A percentile compares a stretch with the other conserved stretches of the same genome.
These are phyloP conservation scores for Aspergillus candidus DNA, from an alignment of 2,329 filamentous ascomycete species.

Conservation along the genomic window DNA sequence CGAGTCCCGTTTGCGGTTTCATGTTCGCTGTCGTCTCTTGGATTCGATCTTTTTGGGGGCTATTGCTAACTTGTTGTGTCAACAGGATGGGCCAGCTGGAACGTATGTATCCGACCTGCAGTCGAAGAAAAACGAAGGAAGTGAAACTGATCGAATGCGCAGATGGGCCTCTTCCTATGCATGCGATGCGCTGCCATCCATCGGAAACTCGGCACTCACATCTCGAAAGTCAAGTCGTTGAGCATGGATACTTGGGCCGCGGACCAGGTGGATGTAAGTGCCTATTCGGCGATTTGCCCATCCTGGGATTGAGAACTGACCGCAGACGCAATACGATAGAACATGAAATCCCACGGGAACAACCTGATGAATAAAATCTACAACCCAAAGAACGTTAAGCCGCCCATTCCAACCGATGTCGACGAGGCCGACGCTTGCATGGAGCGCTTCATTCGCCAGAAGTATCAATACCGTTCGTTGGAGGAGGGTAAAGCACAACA, in stretches of 20 bases:
- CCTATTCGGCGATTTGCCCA: neutral
- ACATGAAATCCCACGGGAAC: constrained; percentile 92
- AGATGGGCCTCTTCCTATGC: constrained; percentile 94
- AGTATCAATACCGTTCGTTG: constrained; percentile 68
- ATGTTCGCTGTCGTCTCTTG: too few species aligned
- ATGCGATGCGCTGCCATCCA: constrained; percentile 96
- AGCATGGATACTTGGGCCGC: constrained; percentile 97
- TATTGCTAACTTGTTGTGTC: constrained; percentile 7
- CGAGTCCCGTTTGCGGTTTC: too few species aligned
- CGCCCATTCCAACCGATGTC: constrained; percentile 78
- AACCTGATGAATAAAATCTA: constrained; percentile 76
- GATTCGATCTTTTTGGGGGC: neutral
- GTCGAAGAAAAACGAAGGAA: constrained; percentile 1
- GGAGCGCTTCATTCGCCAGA: constrained; percentile 91
- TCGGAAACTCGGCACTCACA: constrained; percentile 93
- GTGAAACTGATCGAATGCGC: constrained; percentile 11
- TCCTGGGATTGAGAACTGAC: constrained; percentile 65
- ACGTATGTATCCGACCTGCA: constrained; percentile 52
- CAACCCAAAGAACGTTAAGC: constrained; percentile 77
- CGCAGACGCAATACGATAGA: constrained; percentile 52
- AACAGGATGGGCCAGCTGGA: constrained; percentile 93
- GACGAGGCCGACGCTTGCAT: constrained; percentile 92
- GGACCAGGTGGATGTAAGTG: constrained; percentile 87
- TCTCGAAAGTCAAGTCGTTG: constrained; percentile 97
- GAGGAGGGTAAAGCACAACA: constrained; percentile 42